phyloP scores from a whole-genome alignment of 176 grass and related monocot species.

The Elaeis guineensis region DNA sequence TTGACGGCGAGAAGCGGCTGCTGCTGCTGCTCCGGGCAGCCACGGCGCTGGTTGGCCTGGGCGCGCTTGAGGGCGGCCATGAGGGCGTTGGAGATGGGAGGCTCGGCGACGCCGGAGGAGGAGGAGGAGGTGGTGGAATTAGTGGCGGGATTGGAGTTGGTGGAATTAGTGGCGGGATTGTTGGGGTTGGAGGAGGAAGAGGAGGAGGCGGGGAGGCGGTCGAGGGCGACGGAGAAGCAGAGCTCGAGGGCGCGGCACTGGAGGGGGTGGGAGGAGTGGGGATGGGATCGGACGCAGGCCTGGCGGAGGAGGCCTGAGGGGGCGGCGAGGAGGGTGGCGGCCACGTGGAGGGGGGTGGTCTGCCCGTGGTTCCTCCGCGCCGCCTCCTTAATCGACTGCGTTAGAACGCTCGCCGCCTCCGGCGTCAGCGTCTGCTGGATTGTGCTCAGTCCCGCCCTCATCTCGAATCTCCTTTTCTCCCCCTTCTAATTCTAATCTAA shows the following conservation, averaged over 20 bases:
- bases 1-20: constrained; percentile 75
- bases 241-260: constrained; percentile 87
- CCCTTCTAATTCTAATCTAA: neutral
- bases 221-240: constrained; percentile 84
- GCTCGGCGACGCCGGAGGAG: neutral
- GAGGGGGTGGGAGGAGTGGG: constrained; percentile 37
- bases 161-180: too few species aligned
- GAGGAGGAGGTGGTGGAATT: neutral
- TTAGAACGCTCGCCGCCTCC: constrained; percentile 64
- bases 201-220: constrained; percentile 51
- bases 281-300: constrained; percentile 38
- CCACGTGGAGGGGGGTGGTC: constrained; percentile 86
- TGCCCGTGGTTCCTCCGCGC: constrained; percentile 48
- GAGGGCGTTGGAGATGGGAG: constrained; percentile 74
- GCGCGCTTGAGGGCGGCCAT: constrained; percentile 82
- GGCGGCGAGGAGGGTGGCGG: constrained; percentile 56
- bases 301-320: constrained; percentile 52
- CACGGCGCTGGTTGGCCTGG: constrained; percentile 77
- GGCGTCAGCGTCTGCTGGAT: constrained; percentile 87
- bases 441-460: constrained; percentile 92
- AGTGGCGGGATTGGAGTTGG: too few species aligned
- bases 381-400: constrained; percentile 62
- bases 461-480: constrained; percentile 16
- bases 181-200: neutral
- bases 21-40: constrained; percentile 56